phyloP scores from a whole-genome alignment of 768 basidiomycete species.

The Boletus rufocinnamomeus region DNA sequence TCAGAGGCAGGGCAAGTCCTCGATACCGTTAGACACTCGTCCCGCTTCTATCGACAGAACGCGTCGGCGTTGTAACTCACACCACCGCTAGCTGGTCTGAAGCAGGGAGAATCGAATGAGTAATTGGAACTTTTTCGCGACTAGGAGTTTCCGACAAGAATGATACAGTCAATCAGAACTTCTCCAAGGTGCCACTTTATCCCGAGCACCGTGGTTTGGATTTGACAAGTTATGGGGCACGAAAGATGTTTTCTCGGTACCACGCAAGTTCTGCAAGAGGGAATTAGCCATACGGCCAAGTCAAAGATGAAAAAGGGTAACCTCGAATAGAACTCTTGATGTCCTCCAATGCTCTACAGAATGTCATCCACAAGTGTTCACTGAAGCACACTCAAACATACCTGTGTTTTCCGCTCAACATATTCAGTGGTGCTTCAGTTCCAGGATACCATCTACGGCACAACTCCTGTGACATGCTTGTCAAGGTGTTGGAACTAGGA shows the following conservation, averaged over 20 bases:
- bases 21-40: background rate
- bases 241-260: background rate
- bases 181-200: too few relatives aligned
- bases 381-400: constrained; percentile 26
- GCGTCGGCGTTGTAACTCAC: too few relatives aligned
- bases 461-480: constrained; percentile 53
- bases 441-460: constrained; percentile 66
- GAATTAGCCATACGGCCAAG: constrained; percentile 3
- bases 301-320: constrained; percentile 23
- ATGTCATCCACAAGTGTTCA: background rate
- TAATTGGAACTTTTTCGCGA: too few relatives aligned
- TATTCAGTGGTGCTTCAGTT: constrained; percentile 19
- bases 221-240: background rate
- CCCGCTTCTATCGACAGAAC: background rate
- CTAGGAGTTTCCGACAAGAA: background rate
- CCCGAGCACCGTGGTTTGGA: background rate
- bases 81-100: background rate
- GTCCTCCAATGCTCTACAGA: constrained; percentile 75
- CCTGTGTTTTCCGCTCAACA: constrained; percentile 58
- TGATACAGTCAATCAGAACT: background rate
- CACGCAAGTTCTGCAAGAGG: background rate
- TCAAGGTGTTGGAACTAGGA: constrained; percentile 1
- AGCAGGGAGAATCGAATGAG: background rate
- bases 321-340: constrained; percentile 77
- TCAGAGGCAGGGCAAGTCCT: background rate